Percentiles rank a stretch among this genome's conserved stretches.
Evolutionary conservation across 805 yeast genomes (phyloP).

Genomic region (Deakozyma indianensis): DNA sequence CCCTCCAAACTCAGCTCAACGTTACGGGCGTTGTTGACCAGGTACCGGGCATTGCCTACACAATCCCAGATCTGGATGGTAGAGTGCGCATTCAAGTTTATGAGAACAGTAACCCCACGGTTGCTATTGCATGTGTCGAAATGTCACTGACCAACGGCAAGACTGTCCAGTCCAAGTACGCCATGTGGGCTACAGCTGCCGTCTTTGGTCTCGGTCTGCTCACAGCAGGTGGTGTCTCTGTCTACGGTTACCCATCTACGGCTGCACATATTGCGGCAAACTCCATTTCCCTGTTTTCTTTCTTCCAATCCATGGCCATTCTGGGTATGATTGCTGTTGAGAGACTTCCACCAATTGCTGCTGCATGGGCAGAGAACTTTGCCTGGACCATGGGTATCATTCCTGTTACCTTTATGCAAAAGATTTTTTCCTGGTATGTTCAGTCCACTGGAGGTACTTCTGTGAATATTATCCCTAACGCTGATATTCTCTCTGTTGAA

Average conservation of each 20-base stretch:
- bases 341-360: constrained; percentile 88
- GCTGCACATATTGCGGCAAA: constrained; percentile 98
- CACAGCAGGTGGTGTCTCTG: constrained; percentile 75
- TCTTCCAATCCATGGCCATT: constrained; percentile 86
- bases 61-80: constrained; percentile 91
- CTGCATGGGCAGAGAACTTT: constrained; percentile 96
- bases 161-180: constrained; percentile 85
- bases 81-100: constrained; percentile 63
- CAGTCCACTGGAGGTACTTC: constrained; percentile 74
- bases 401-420: constrained; percentile 58
- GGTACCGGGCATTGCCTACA: constrained; percentile 75
- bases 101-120: constrained; percentile 28
- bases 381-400: constrained; percentile 94
- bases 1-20: constrained; percentile 35
- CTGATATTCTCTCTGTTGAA: constrained; percentile 57
- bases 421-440: constrained; percentile 16
- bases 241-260: constrained; percentile 78
- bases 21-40: constrained; percentile 19
- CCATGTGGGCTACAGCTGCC: constrained; percentile 93
- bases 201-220: constrained; percentile 77
- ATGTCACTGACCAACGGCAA: constrained; percentile 78
- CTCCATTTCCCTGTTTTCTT: constrained; percentile 79
- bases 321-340: constrained; percentile 93
- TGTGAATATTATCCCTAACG: constrained; percentile 56
- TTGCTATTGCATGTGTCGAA: constrained; percentile 78